Conservation (phyloP, 2,329 filamentous ascomycete genomes). For the Xenoacremonium recifei region DNA sequence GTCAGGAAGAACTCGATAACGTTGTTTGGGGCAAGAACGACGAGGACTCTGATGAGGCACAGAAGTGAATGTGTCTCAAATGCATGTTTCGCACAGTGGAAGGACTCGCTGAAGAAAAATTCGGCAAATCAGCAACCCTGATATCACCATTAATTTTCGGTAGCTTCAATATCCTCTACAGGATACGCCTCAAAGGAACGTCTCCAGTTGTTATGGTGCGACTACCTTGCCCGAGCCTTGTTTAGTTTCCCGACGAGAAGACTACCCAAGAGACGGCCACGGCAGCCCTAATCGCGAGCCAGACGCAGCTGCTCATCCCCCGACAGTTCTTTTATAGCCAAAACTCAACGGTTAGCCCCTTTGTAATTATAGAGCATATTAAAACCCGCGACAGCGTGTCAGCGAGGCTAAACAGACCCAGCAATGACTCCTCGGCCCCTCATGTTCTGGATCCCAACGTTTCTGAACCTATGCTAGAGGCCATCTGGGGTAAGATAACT, state of each 20-base stretch:
- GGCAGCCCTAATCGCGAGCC: slow-evolving; percentile 10
- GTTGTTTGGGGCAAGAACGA: slow-evolving; percentile 15
- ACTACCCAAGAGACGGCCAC: slow-evolving; percentile 22
- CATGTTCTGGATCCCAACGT: slow-evolving; percentile 22
- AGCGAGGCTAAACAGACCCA: slow-evolving; percentile 16
- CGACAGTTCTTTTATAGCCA: slow-evolving; percentile 17
- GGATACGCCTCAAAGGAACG: slow-evolving; percentile 14
- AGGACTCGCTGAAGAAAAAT: slow-evolving; percentile 14
- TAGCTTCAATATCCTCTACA: slow-evolving; percentile 28
- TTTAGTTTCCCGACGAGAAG: slow-evolving; percentile 21
- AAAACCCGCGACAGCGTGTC: slow-evolving; percentile 16
- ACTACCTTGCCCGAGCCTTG: slow-evolving; percentile 19
- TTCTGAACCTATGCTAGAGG: slow-evolving; percentile 27
- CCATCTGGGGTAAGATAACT: slow-evolving; percentile 36
- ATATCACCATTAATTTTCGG: slow-evolving; percentile 22
- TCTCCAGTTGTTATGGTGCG: slow-evolving; percentile 17
- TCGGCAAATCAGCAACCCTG: slow-evolving; percentile 15
- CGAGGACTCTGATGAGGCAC: slow-evolving; percentile 5
- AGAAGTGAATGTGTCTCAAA: slow-evolving; percentile 17
- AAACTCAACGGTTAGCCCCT: slow-evolving; percentile 20
- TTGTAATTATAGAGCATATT: slow-evolving; percentile 21
- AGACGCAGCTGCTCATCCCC: slow-evolving; percentile 24
- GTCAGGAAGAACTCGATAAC: slow-evolving; percentile 13
- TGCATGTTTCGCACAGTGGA: slow-evolving; percentile 18
- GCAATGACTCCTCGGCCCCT: slow-evolving; percentile 16